Conservation (phyloP, 2,329 filamentous ascomycete genomes). For the Lasiodiplodia theobromae region DNA sequence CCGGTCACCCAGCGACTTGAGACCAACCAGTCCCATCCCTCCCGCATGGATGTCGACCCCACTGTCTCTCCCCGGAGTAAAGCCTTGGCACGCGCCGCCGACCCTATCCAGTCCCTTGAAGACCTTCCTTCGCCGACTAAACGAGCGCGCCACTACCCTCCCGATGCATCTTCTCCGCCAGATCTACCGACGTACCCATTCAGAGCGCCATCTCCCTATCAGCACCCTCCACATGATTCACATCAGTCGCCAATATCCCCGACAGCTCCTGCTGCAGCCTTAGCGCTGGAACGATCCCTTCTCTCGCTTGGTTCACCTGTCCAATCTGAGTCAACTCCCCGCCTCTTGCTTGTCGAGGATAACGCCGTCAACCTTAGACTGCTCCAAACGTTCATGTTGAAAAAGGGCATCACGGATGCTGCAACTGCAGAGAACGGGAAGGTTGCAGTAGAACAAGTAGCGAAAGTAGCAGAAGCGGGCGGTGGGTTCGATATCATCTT, state of each 20-base stretch:
- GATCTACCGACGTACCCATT: conserved; percentile 7
- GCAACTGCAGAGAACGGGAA: conserved; percentile 43
- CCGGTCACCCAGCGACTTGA: conserved; percentile 7
- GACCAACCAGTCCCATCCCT: background rate
- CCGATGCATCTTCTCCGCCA: conserved; percentile 11
- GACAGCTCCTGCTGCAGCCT: conserved; percentile 16
- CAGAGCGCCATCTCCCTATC: conserved; percentile 14
- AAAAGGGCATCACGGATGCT: conserved; percentile 42
- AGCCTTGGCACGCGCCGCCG: conserved; percentile 12
- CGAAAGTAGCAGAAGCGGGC: conserved; percentile 37
- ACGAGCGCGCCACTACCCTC: conserved; percentile 7
- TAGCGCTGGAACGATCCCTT: conserved; percentile 1
- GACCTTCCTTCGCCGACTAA: conserved; percentile 27
- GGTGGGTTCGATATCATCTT: conserved; percentile 42
- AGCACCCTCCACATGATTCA: conserved; percentile 12
- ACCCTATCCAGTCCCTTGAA: conserved; percentile 4
- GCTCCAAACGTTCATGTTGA: conserved; percentile 45
- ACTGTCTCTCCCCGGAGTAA: conserved; percentile 20
- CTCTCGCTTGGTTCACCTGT: conserved; percentile 11
- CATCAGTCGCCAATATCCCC: conserved; percentile 23
- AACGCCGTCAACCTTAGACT: conserved; percentile 50
- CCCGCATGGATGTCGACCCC: conserved; percentile 24
- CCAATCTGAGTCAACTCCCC: conserved; percentile 35
- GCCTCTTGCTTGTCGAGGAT: conserved; percentile 49
- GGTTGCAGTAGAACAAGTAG: conserved; percentile 42